Percentiles rank a stretch among this genome's conserved stretches.
phyloP scores from a whole-genome alignment of 176 grass and related monocot species.

The Oryza longistaminata region DNA sequence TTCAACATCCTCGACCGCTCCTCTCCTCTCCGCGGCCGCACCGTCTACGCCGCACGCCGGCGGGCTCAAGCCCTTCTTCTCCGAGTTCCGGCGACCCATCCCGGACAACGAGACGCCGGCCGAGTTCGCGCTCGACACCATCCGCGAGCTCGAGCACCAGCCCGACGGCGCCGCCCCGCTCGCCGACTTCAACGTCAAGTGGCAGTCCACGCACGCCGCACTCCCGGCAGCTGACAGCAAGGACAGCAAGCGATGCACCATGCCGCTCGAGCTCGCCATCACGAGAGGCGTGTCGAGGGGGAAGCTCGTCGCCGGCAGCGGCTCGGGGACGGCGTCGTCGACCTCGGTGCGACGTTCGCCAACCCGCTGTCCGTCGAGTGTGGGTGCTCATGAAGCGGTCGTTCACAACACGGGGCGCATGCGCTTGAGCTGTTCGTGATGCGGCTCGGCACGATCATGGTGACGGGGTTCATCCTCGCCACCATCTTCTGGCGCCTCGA shows the following conservation, averaged over 20 bases:
- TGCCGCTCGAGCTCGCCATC: conserved; percentile 64
- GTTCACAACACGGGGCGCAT: conserved; percentile 89
- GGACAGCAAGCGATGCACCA: not conserved
- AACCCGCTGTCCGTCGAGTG: conserved; percentile 75
- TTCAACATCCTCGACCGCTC: conserved; percentile 62
- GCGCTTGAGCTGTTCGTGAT: conserved; percentile 79
- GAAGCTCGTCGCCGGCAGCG: conserved; percentile 67
- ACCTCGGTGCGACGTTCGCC: conserved; percentile 52
- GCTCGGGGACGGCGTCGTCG: not conserved
- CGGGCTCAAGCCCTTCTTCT: conserved; percentile 61
- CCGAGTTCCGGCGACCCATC: conserved; percentile 61
- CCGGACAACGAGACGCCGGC: conserved; percentile 81
- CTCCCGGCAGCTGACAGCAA: not conserved
- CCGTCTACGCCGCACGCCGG: conserved; percentile 57
- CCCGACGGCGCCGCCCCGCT: conserved; percentile 47
- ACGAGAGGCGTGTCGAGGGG: conserved; percentile 53
- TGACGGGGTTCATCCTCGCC: conserved; percentile 73
- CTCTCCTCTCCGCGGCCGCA: conserved; percentile 66
- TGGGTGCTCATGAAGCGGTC: conserved; percentile 65
- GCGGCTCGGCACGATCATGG: conserved; percentile 65
- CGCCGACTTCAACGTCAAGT: conserved; percentile 64
- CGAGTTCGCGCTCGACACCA: conserved; percentile 86
- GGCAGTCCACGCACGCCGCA: conserved; percentile 16
- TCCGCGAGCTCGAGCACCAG: conserved; percentile 64
- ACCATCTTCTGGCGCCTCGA: conserved; percentile 90